Percentiles rank a stretch among this genome's conserved stretches.
Conservation (phyloP, 148 eudicot genomes). For the Rhododendron williamsianum region DNA sequence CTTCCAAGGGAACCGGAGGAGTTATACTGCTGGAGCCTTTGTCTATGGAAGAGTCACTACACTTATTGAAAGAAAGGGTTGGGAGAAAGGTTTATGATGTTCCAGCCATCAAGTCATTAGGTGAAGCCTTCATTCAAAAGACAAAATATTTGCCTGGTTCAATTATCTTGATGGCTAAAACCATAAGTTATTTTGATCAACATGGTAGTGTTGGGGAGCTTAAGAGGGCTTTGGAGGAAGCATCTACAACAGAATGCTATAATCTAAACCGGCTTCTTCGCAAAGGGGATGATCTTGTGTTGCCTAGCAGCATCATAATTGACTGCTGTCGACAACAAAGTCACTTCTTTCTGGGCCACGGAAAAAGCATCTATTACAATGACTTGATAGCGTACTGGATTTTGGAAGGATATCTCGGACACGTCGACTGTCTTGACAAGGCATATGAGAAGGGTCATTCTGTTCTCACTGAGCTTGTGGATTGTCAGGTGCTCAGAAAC, state of each 20-base stretch:
- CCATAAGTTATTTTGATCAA: neutral
- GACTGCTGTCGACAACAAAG: conserved; percentile 5
- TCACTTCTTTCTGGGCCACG: conserved; percentile 6
- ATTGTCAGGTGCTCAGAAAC: conserved; percentile 21
- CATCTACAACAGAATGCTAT: neutral
- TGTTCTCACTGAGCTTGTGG: conserved; percentile 26
- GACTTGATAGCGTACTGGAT: conserved; percentile 43
- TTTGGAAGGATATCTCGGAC: conserved; percentile 35
- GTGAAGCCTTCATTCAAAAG: neutral
- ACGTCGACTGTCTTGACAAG: conserved; percentile 13
- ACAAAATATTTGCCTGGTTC: conserved; percentile 4
- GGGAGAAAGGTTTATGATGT: neutral
- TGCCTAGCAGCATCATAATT: conserved; percentile 7
- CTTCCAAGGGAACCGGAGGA: neutral
- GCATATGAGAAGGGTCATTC: conserved; percentile 27
- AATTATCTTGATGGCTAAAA: conserved; percentile 18
- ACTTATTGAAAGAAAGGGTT: conserved; percentile 1
- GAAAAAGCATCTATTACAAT: conserved; percentile 15
- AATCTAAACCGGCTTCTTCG: conserved; percentile 3
- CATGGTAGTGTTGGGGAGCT: neutral
- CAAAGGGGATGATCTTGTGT: conserved; percentile 2
- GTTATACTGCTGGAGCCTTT: neutral
- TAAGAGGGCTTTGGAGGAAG: conserved; percentile 9
- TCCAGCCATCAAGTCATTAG: neutral
- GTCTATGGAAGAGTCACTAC: neutral